Base-by-base conservation (phyloP, 306 rosid species). In the Lathyrus sativus region DNA sequence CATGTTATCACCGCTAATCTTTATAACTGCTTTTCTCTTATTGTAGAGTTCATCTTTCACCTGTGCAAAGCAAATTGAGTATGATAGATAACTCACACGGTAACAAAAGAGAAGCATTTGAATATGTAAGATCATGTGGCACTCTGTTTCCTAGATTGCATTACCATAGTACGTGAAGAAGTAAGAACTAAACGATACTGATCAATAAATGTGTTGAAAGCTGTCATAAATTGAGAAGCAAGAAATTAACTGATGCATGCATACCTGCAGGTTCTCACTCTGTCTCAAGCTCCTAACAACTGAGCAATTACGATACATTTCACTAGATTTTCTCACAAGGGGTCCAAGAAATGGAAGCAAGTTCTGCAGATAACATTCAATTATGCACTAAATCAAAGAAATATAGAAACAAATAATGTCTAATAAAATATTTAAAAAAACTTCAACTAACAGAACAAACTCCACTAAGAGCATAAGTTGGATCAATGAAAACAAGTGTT, bases 181-280 rank as follows among this genome's bases (percentile, higher is more conserved):
- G 39, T 45, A 70, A 18, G 24, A 10, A 44, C 0, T 54, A 15
- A 54, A 44, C 24, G 44, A 44, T n/a, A 55, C 24, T 38, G 49
- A 15, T 48, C 38, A 69, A 73, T 6, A 42, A 59, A 68, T 29
- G n/a, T 62, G 65, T 45, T 53, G 31, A 63, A 31, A 31, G 35
- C 35, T 31, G 35, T 31, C 35, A 31, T 4, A 31, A 31, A n/a
- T n/a, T n/a, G n/a, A n/a, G n/a, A 31, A 31, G 5, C 3, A 31
- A 31, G 35, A 35, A 59, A 68, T 19, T 11, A 57, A 26, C 6
- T 22, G 65, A 29, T 50, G 41, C 26, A 77, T 76, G 62, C 85
- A 67, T 78, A 93, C 99, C 99, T 90, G 97, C 66, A 95, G 87
- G 81, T 85, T 95, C 82, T 95, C 99, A 59, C 99, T 84, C 72